These are phyloP conservation scores for Nicotiana rustica DNA, from an alignment of 305 asterid genomes.

Conservation along the genomic window DNA sequence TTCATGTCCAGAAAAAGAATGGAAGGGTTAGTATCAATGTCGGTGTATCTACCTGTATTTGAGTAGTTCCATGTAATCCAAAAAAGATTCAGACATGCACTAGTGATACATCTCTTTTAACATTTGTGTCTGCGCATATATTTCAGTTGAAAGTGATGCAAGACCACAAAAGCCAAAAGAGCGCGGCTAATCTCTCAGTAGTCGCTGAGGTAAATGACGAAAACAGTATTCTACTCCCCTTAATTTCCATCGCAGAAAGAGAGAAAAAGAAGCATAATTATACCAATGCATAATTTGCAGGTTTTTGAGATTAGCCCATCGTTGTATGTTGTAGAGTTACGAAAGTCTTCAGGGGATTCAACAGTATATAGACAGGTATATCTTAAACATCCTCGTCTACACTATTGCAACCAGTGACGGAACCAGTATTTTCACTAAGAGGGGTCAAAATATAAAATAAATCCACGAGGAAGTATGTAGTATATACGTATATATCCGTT, in stretches of 20 bases:
- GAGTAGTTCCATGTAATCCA: too few relatives aligned
- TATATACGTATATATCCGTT: too few relatives aligned
- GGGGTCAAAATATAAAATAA: too few relatives aligned
- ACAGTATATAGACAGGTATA: slow-evolving; percentile 73
- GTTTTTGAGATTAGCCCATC: slow-evolving; percentile 88
- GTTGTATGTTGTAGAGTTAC: slow-evolving; percentile 76
- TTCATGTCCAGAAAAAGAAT: slow-evolving; percentile 73
- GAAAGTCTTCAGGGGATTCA: slow-evolving; percentile 74
- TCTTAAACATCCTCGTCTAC: not conserved
- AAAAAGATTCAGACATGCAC: not conserved
- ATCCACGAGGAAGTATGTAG: too few relatives aligned
- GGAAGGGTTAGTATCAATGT: slow-evolving; percentile 71
- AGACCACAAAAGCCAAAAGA: slow-evolving; percentile 58
- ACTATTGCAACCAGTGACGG: not conserved
- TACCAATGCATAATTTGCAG: slow-evolving; percentile 49
- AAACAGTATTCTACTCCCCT: not conserved
- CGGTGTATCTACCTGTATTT: not conserved
- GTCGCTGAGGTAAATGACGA: slow-evolving; percentile 75
- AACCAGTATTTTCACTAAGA: too few relatives aligned
- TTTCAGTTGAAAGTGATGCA: slow-evolving; percentile 73
- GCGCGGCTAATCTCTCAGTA: slow-evolving; percentile 62
- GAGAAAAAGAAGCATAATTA: not conserved
- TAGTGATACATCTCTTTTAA: slow-evolving; percentile 16
- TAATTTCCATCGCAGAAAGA: not conserved
- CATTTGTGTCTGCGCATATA: not conserved